Percentiles rank a stretch among this genome's conserved stretches.
These are phyloP conservation scores for Protomyces pachydermus DNA, from an alignment of 1,139 yeast genomes.

Conservation along the genomic window DNA sequence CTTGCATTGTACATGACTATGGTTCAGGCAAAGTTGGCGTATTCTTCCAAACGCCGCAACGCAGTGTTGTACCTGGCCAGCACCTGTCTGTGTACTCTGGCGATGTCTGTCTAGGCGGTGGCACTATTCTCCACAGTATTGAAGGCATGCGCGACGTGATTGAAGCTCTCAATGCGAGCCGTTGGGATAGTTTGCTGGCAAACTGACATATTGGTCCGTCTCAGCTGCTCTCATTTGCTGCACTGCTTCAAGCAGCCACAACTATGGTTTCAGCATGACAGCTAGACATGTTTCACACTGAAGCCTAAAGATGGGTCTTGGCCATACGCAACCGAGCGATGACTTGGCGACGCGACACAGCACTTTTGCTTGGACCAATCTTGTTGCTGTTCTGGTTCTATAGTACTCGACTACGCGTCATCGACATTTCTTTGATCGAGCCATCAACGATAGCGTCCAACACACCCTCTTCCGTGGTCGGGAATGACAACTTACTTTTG, in stretches of 20 bases:
- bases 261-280: no score
- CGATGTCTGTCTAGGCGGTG: conserved; percentile 73
- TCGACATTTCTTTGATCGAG: neutral
- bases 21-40: conserved; percentile 36
- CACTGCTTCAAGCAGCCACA: no score
- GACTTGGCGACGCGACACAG: neutral
- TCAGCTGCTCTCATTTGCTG: no score
- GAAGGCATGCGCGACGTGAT: conserved; percentile 1
- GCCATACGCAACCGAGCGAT: neutral
- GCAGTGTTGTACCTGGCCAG: conserved; percentile 92
- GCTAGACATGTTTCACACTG: no score
- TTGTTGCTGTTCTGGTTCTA: neutral
- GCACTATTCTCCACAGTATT: conserved; percentile 44
- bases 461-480: neutral
- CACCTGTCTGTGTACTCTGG: conserved; percentile 66
- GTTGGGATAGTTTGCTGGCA: neutral
- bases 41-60: conserved; percentile 44
- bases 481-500: neutral
- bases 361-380: neutral
- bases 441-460: neutral
- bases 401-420: neutral
- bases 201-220: neutral
- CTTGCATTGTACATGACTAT: conserved; percentile 38
- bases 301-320: no score
- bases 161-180: neutral